Evolutionary conservation across 257 asterid species (phyloP).

Genomic region (Lycium ferocissimum): DNA sequence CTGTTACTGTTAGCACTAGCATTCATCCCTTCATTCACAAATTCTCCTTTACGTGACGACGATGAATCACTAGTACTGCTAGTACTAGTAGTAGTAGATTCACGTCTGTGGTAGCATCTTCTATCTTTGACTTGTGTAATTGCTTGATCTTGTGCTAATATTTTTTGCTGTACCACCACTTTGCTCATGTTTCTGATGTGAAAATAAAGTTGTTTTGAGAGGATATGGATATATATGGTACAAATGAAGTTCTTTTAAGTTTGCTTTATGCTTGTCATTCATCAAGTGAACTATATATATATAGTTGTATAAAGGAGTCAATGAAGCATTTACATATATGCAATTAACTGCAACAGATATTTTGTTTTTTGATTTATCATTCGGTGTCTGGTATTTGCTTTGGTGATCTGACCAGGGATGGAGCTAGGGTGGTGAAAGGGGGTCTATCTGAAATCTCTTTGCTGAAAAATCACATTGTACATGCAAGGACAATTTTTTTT

Average conservation of each 20-base stretch:
- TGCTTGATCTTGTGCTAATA: not conserved
- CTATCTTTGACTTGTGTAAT: slow-evolving; percentile 21
- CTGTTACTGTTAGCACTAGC: slow-evolving; percentile 11
- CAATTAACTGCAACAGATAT: too few relatives aligned
- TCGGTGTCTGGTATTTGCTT: too few relatives aligned
- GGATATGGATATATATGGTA: too few relatives aligned
- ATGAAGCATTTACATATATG: not conserved
- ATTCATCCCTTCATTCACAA: not conserved
- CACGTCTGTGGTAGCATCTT: not conserved
- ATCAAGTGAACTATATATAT: not conserved
- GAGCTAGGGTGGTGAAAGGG: too few relatives aligned
- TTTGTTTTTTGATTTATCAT: too few relatives aligned
- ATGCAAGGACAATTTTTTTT: too few relatives aligned
- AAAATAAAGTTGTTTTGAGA: not conserved
- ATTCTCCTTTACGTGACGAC: not conserved
- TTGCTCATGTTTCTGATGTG: not conserved
- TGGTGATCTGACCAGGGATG: too few relatives aligned
- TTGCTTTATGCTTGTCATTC: too few relatives aligned
- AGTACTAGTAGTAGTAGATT: not conserved
- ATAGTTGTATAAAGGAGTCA: not conserved
- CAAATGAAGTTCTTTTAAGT: too few relatives aligned
- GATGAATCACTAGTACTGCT: not conserved
- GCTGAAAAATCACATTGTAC: too few relatives aligned
- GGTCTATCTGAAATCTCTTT: too few relatives aligned
- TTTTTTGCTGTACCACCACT: not conserved